These are phyloP conservation scores for Aspergillus tubingensis DNA, from an alignment of 2,329 filamentous ascomycete species.

Conservation along the genomic window DNA sequence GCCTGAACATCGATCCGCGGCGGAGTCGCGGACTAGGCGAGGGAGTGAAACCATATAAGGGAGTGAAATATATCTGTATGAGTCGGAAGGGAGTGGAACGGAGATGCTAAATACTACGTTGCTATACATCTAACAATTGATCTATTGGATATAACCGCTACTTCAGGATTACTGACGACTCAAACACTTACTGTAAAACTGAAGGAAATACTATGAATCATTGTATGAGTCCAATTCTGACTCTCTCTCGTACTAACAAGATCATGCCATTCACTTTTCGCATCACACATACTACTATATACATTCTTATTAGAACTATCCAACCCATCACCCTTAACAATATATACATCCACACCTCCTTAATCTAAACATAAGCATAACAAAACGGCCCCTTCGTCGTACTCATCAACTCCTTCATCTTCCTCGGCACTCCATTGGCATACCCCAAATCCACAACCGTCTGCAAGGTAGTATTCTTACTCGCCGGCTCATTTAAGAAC, in stretches of 20 bases:
- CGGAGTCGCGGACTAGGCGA: slow-evolving; percentile 85
- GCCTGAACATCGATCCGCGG: slow-evolving; percentile 65
- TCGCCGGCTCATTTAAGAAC: slow-evolving; percentile 47
- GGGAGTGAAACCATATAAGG: slow-evolving; percentile 91
- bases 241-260: too few species aligned
- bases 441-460: slow-evolving; percentile 44
- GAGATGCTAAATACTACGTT: slow-evolving; percentile 24
- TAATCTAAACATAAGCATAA: slow-evolving; percentile 44
- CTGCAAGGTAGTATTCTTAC: slow-evolving; percentile 49
- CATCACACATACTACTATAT: too few species aligned
- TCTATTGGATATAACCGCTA: background rate
- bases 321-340: background rate
- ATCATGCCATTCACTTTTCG: too few species aligned
- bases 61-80: slow-evolving; percentile 91
- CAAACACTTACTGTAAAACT: too few species aligned
- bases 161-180: background rate
- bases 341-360: background rate
- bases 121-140: slow-evolving; percentile 3
- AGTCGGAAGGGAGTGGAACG: slow-evolving; percentile 58
- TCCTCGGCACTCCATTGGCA: slow-evolving; percentile 35
- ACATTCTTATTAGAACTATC: too few species aligned
- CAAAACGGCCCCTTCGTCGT: slow-evolving; percentile 51
- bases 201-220: too few species aligned
- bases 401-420: slow-evolving; percentile 44
- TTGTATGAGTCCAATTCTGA: too few species aligned